Conservation (phyloP, 192 early-diverging fungal species). For the Linnemannia exigua region DNA sequence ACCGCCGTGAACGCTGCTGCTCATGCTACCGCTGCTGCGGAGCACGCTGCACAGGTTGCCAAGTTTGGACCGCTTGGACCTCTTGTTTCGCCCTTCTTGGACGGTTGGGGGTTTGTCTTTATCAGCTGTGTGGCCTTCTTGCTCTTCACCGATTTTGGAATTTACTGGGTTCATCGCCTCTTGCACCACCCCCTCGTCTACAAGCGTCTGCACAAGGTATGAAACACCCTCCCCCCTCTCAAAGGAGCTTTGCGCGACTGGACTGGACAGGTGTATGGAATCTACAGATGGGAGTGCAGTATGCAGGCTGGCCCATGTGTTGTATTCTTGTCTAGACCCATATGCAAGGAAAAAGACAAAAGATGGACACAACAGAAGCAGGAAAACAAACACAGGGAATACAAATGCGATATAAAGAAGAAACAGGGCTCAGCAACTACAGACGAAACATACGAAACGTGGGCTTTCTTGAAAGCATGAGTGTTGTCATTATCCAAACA, state of each 20-base stretch:
- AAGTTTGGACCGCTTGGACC: slow-evolving; percentile 35
- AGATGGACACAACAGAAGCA: background rate
- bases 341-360: background rate
- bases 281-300: background rate
- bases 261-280: background rate
- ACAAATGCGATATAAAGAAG: background rate
- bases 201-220: slow-evolving; percentile 88
- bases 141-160: slow-evolving; percentile 93
- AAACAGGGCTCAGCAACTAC: background rate
- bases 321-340: background rate
- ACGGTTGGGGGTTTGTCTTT: slow-evolving; percentile 81
- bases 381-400: background rate
- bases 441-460: background rate
- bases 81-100: slow-evolving; percentile 40
- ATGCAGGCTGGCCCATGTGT: background rate
- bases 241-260: background rate
- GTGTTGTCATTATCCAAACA: background rate
- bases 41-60: slow-evolving; percentile 23
- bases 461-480: background rate
- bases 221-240: background rate
- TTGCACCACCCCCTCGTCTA: slow-evolving; percentile 94
- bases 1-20: slow-evolving; percentile 30
- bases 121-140: slow-evolving; percentile 82
- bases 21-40: slow-evolving; percentile 7
- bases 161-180: slow-evolving; percentile 98